Evolutionary conservation across 495 filamentous ascomycete species (phyloP), one percentile per base, ranked within the genome.

Genomic region (Achaetomiella virescens): DNA sequence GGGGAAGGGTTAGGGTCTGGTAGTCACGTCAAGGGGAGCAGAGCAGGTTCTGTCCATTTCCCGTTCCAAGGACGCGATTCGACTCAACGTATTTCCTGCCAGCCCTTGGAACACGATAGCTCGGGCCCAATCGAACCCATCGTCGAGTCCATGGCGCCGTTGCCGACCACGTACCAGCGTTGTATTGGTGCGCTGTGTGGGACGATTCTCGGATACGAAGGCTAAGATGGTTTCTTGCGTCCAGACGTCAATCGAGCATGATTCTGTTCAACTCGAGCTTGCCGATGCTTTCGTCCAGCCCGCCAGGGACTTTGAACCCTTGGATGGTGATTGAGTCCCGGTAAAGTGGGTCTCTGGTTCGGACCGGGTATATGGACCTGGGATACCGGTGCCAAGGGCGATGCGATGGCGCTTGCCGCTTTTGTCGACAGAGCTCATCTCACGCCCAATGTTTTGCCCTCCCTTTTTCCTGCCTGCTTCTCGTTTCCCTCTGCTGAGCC

Each of bases 81-180:
- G n/a, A n/a, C n/a, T n/a, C n/a, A n/a, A n/a, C n/a, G n/a, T n/a
- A n/a, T n/a, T n/a, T n/a, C n/a, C n/a, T n/a, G n/a, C n/a, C n/a
- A n/a, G n/a, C n/a, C n/a, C n/a, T n/a, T n/a, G n/a, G n/a, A n/a
- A n/a, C n/a, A n/a, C n/a, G n/a, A n/a, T n/a, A n/a, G n/a, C n/a
- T n/a, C n/a, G n/a, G n/a, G n/a, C n/a, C n/a, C n/a, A n/a, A n/a
- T n/a, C n/a, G n/a, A n/a, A n/a, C n/a, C n/a, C n/a, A n/a, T n/a
- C n/a, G n/a, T n/a, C n/a, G n/a, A n/a, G n/a, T n/a, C n/a, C n/a
- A n/a, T n/a, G n/a, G n/a, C n/a, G n/a, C n/a, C n/a, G n/a, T n/a
- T n/a, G n/a, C 22, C 17, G 46, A 48, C 51, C 51, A 54, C 41
- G 51, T 54, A 54, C 12, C 27, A 35, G 29, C 40, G 20, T 24